Conservation (phyloP, 2,329 filamentous ascomycete genomes). For the Metarhizium guizhouense region DNA sequence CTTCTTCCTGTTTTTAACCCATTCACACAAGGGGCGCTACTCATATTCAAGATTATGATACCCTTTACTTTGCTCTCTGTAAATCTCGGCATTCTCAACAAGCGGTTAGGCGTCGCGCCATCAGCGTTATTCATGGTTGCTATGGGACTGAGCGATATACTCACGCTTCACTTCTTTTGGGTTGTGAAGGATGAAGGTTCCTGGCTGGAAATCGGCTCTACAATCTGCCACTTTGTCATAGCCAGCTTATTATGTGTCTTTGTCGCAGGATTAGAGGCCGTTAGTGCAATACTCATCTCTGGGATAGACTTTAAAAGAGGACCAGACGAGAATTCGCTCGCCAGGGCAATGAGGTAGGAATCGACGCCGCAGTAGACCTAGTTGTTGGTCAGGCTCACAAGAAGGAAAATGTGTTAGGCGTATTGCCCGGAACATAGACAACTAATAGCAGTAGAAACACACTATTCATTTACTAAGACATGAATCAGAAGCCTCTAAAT, state of each 20-base stretch:
- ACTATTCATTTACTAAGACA: too few species aligned
- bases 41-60: conserved; percentile 84
- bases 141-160: conserved; percentile 80
- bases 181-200: conserved; percentile 93
- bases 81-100: conserved; percentile 85
- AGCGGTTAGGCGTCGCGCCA: conserved; percentile 71
- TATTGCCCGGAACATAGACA: too few species aligned
- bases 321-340: too few species aligned
- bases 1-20: conserved; percentile 90
- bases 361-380: too few species aligned
- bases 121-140: conserved; percentile 90
- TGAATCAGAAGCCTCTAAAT: too few species aligned
- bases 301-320: conserved; percentile 49
- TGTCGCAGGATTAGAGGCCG: conserved; percentile 78
- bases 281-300: conserved; percentile 73
- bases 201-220: conserved; percentile 96
- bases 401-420: too few species aligned
- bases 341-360: too few species aligned
- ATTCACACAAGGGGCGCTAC: conserved; percentile 78
- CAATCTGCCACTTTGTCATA: conserved; percentile 92
- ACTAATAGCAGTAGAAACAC: too few species aligned
- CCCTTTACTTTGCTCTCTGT: conserved; percentile 89
- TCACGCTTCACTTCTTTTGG: conserved; percentile 96
- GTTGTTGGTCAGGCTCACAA: too few species aligned
- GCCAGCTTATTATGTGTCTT: conserved; percentile 88